Evolutionary conservation across 2,329 filamentous ascomycete genomes (phyloP), one percentile per base, ranked within the genome.

Genomic region (Eutypa lata): DNA sequence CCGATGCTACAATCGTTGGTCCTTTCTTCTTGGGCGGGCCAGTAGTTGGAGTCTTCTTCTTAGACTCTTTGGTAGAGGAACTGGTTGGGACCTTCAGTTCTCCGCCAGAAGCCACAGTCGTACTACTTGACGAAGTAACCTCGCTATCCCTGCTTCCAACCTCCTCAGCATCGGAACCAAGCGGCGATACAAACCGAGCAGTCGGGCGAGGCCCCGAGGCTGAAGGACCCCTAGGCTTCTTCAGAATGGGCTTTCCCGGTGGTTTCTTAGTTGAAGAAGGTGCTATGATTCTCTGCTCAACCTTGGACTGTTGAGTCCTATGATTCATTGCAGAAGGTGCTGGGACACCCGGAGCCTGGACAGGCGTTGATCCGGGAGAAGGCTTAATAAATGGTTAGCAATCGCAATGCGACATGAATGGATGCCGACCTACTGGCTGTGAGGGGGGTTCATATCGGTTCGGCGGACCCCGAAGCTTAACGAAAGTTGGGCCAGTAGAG

Each of bases 181-280:
- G 75, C 2, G 82, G 81, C 16, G 80, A 80, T 7, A 78, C 76
- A 59, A 86, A 85, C n/a, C 81, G 78, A 50, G 82, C 81, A 8
- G 81, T 84, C n/a, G 80, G 81, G 19, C 79, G 75, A 13, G 80
- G 77, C 5, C 80, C 79, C 16, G 74, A 76, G 19, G 71, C 68
- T 28, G 80, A 81, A 52, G 80, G 79, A 14, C 77, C 77, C 60
- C 79, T 75, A 44, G 76, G 70, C 65, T 85, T 86, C 64, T 84
- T 85, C 53, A 86, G 63, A 50, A 86, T 86, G 1, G 83, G 81
- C 58, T 82, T 80, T 3, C 75, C 64, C 35, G 76, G 78, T 4
- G 77, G 74, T 7, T 76, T 73, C 52, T 75, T 75, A 14, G 74
- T 71, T 10, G 78, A 77, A 11, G 76, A 77, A 14, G 73, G 68